Base-by-base conservation (phyloP, 179 eudicot genomes). In the Vitellaria paradoxa region DNA sequence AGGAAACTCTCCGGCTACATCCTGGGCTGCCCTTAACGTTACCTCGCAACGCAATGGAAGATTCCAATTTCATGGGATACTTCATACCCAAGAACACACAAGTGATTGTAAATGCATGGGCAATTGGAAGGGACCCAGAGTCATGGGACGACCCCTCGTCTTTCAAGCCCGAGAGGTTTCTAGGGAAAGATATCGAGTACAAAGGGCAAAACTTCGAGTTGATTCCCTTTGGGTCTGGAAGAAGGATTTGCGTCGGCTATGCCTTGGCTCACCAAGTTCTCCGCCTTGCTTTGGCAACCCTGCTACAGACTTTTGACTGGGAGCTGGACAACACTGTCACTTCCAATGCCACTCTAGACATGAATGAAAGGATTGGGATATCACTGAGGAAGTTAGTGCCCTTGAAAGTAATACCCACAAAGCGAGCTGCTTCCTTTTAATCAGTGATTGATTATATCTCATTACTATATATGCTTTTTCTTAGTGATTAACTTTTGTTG, bases 51-150 rank as follows among this genome's bases (percentile, higher is more conserved):
- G 13, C 74, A 3, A 26, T 71, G 74, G 62, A 71, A 26, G 74
- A 71, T 26, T 15, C 62, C n/a, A 30, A 71, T 42, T 71, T 23
- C 62, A 52, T 71, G 62, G 62, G 74, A 3, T 18, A 53, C 46
- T 62, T 23, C 23, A 53, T 71, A 7, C 74, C 74, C 74, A 70
- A 70, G 50, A 24, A 56, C 45, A 70, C 74, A 24, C 74, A 70
- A 26, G 74, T 70, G 20, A 21, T 70, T 1, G 61, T 70, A 12
- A 70, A 70, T 15, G 61, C 61, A 7, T 70, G 74, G 74, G 74
- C 74, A 24, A 70, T 70, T 15, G 74, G 74, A 24, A 50, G 74
- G 21, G n/a, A 23, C 74, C n/a, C 62, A 0, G 62, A 57, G 20
- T 13, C 15, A 2, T 57, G 62, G 62, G 20, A 57, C 6, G 62